phyloP scores from a whole-genome alignment of 1,139 yeast genomes.

The Sugiyamaella novakii region DNA sequence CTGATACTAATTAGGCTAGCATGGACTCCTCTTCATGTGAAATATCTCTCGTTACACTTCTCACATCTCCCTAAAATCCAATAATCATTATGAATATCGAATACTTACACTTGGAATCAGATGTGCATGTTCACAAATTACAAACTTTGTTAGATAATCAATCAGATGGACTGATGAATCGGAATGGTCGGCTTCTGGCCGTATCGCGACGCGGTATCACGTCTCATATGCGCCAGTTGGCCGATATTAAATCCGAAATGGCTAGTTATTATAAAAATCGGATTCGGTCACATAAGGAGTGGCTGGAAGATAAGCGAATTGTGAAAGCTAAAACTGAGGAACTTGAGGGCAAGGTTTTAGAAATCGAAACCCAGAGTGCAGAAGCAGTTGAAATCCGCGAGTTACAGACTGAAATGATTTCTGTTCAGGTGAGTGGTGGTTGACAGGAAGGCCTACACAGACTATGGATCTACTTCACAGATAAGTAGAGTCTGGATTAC shows the following conservation, averaged over 20 bases:
- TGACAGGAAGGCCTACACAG: too few relatives aligned
- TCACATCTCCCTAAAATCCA: too few relatives aligned
- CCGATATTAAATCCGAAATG: conserved; percentile 25
- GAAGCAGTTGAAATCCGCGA: conserved; percentile 20
- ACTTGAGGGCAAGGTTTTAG: conserved; percentile 21
- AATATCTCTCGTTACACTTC: too few relatives aligned
- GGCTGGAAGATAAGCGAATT: conserved; percentile 23
- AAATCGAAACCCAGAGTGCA: conserved; percentile 23
- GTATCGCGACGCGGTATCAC: conserved; percentile 30
- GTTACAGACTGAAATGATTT: conserved; percentile 9
- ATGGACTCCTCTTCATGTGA: not conserved
- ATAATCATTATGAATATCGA: conserved; percentile 16
- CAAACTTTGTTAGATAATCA: conserved; percentile 33
- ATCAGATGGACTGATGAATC: conserved; percentile 32
- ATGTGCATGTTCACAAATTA: conserved; percentile 19
- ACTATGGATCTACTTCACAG: too few relatives aligned
- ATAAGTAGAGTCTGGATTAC: not conserved
- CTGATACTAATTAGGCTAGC: not conserved
- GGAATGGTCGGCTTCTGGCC: conserved; percentile 28
- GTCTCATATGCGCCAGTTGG: conserved; percentile 27
- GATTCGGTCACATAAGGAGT: conserved; percentile 22
- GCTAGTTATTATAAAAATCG: conserved; percentile 26
- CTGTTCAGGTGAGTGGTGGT: conserved; percentile 21
- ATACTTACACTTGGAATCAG: conserved; percentile 19
- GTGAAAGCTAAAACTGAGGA: conserved; percentile 22